Evolutionary conservation across 805 yeast genomes (phyloP), one percentile per base, ranked within the genome.

Genomic region (Saccharomyces eubayanus): DNA sequence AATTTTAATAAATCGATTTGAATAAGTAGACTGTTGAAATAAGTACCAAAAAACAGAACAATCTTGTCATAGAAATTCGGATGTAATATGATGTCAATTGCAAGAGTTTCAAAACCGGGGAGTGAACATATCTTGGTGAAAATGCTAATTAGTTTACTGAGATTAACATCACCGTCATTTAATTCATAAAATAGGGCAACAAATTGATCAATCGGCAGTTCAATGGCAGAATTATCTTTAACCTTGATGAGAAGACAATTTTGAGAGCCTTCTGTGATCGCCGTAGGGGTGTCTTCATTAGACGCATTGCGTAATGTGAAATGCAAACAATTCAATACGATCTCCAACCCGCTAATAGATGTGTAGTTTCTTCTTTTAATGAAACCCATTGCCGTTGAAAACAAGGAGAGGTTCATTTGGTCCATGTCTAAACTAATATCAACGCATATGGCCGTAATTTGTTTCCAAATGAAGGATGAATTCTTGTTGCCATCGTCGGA

Each of bases 1-100:
- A 67, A 64, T 48, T 70, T 69, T 45, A 70, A 55, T 31, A 70
- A 51, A 45, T 70, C 72, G 43, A 70, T 67, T 53, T 70, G 72
- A n/a, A 69, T 62, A 27, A 70, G 54, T 12, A 68, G 51, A 48
- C 71, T 65, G 41, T 64, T 65, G 45, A 62, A 62, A 48, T 66
- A 69, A 10, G 62, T 51, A 46, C 61, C 60, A 49, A 70, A 67
- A 27, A 68, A 62, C 21, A 57, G 29, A 14, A 56, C 53, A 3
- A 63, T 52, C 40, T 65, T 59, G 16, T 55, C 56, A 24, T 56
- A 47, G 46, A 65, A 67, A 5, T 54, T 50, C 14, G 57, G 54
- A 20, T 62, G 53, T 6, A 51, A 36, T 20, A 64, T 47, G 1
- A 67, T 56, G 5, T 55, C 57, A 14, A 50, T 49, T 28, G 64